phyloP scores from a whole-genome alignment of 345 rosid species.

The Salix viminalis region DNA sequence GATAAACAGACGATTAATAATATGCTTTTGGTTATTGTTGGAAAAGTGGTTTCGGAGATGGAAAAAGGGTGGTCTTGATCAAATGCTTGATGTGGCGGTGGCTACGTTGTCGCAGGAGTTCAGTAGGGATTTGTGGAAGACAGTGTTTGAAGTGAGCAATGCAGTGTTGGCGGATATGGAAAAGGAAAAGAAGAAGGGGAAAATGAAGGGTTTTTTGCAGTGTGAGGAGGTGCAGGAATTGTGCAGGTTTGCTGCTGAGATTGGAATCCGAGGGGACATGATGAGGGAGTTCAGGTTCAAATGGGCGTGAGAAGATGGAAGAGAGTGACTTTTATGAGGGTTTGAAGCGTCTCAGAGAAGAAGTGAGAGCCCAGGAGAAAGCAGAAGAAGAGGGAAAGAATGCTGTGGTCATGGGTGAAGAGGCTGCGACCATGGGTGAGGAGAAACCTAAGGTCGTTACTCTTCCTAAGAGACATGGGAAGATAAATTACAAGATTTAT shows the following conservation, averaged over 20 bases:
- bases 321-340: slow-evolving; percentile 64
- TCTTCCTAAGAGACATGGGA: slow-evolving; percentile 82
- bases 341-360: slow-evolving; percentile 45
- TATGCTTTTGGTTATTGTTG: slow-evolving; percentile 75
- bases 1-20: slow-evolving; percentile 57
- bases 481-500: slow-evolving; percentile 77
- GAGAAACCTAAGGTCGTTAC: slow-evolving; percentile 41
- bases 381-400: slow-evolving; percentile 26
- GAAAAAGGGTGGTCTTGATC: slow-evolving; percentile 52
- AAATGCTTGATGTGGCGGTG: slow-evolving; percentile 27
- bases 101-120: slow-evolving; percentile 37
- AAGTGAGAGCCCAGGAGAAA: slow-evolving; percentile 26
- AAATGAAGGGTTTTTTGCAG: slow-evolving; percentile 70
- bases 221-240: slow-evolving; percentile 70
- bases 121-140: slow-evolving; percentile 74
- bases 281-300: slow-evolving; percentile 84
- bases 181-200: slow-evolving; percentile 75
- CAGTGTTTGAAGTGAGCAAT: slow-evolving; percentile 76
- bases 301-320: slow-evolving; percentile 94
- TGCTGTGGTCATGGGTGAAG: slow-evolving; percentile 24
- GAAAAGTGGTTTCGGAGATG: slow-evolving; percentile 66
- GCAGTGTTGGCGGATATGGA: slow-evolving; percentile 80
- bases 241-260: slow-evolving; percentile 84
- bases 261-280: slow-evolving; percentile 83
- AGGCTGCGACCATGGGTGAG: slow-evolving; percentile 14